Base-by-base conservation (phyloP, 1,284 basidiomycete genomes). In the Leccinum subrobustum region DNA sequence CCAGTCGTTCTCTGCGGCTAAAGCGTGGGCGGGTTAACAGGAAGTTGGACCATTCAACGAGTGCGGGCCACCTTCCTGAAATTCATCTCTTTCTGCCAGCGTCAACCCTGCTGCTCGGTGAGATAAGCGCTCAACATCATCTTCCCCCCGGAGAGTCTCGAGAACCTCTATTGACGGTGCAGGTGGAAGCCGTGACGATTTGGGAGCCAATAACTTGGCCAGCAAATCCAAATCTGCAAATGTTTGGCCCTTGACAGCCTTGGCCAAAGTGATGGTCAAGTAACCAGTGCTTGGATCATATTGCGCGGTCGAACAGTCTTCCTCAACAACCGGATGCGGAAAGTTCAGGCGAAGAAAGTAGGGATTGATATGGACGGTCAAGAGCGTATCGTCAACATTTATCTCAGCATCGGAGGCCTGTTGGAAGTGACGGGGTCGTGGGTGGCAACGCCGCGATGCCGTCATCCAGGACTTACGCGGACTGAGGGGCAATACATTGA, bases 271-370 rank as follows among this genome's bases (percentile, higher is more conserved):
- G 53, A 92, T 78, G 23, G 82, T 88, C 65, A 93, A 78, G 70
- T 86, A 84, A 11, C 91, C 91, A 23, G 86, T 81, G 51, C 80
- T 79, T 42, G 91, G 83, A 71, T 93, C 87, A 69, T 93, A 93
- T 64, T 77, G 70, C 2, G 91, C 91, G 31, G 83, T 83, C 20
- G 90, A 87, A 27, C 77, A 73, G 61, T 91, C 87, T 65, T 93
- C 91, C 65, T 92, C 91, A 39, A 85, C 69, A 61, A 85, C 66
- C 1, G 81, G 65, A 69, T 85, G 79, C 31, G 87, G 78, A 69
- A 93, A 90, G 68, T 85, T 85, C 62, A 93, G 79, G 3, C 91
- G 87, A 59, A 93, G 79, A 68, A 89, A 93, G 70, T 93, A 93
- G 4, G 91, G 91, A 62, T 87, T 89, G 70, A 92, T 82, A 69